Percentiles rank a stretch among this genome's conserved stretches.
Evolutionary conservation across 805 yeast species (phyloP).

Genomic region (Zygoascus tannicola): DNA sequence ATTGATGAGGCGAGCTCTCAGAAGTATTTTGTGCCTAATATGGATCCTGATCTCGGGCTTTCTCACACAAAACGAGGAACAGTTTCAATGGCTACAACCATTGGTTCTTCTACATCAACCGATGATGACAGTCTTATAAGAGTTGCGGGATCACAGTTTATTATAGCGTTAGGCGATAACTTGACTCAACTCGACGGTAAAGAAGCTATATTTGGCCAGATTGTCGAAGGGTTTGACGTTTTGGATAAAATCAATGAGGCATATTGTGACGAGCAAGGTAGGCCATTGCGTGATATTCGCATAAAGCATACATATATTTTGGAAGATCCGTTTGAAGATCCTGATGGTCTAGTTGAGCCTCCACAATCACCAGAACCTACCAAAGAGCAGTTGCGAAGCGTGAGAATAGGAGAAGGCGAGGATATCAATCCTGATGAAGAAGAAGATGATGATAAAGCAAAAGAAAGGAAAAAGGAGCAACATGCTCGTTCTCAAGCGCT

Average conservation of each 20-base stretch:
- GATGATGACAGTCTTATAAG: conserved; percentile 2
- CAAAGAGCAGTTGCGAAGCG: conserved; percentile 27
- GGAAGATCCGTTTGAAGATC: conserved; percentile 45
- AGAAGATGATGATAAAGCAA: conserved; percentile 23
- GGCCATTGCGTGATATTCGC: conserved; percentile 43
- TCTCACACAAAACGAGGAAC: conserved; percentile 28
- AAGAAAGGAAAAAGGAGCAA: conserved; percentile 22
- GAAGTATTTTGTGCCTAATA: conserved; percentile 18
- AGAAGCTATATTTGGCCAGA: conserved; percentile 37
- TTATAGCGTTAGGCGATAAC: conserved; percentile 31
- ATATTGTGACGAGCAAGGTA: conserved; percentile 30
- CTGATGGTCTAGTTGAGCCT: conserved; percentile 22
- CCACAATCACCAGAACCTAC: conserved; percentile 33
- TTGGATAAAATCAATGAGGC: conserved; percentile 37
- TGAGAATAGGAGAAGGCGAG: conserved; percentile 22
- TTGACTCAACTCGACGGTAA: conserved; percentile 20
- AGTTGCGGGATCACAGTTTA: conserved; percentile 31
- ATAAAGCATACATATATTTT: conserved; percentile 43
- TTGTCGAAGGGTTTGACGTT: conserved; percentile 40
- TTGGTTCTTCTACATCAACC: neutral
- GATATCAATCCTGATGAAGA: conserved; percentile 20
- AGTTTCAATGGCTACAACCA: conserved; percentile 26
- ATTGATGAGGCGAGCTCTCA: conserved; percentile 9
- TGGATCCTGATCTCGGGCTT: conserved; percentile 19
- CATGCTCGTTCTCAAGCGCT: conserved; percentile 47